Evolutionary conservation across 2,329 filamentous ascomycete species (phyloP).

Genomic region (Diaporthe citrichinensis): DNA sequence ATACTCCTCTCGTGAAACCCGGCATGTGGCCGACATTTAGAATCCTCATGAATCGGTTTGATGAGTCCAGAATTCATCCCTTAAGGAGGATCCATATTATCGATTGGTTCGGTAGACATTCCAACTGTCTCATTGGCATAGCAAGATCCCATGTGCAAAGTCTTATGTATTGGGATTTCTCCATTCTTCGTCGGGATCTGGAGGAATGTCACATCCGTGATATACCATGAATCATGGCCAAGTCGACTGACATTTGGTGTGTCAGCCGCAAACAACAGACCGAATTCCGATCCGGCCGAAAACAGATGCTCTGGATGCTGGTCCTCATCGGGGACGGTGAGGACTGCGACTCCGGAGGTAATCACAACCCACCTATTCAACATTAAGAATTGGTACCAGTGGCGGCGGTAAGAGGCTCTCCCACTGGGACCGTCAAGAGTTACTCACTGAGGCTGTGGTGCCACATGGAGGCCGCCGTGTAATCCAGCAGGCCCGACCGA

Average conservation of each 20-base stretch:
- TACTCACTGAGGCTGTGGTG: background rate
- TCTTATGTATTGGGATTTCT: background rate
- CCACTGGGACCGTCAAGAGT: accelerated
- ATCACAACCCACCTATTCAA: background rate
- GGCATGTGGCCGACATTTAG: background rate
- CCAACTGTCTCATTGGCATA: background rate
- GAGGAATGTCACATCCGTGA: background rate
- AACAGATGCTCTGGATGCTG: background rate
- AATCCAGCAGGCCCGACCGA: background rate
- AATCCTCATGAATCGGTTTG: background rate
- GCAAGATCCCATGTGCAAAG: background rate
- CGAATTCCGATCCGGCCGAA: background rate
- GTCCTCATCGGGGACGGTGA: background rate
- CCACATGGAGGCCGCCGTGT: background rate
- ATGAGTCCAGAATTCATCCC: background rate
- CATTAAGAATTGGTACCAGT: background rate
- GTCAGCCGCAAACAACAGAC: background rate
- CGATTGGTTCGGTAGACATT: background rate
- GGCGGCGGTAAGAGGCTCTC: no score
- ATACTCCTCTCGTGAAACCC: background rate
- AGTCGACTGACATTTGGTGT: background rate
- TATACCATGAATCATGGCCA: background rate
- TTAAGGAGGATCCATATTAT: background rate
- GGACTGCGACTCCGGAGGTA: background rate
- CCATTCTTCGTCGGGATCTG: background rate